A percentile compares a stretch with the other conserved stretches of the same genome.
Conservation (phyloP, 495 filamentous ascomycete genomes). For the Elasticomyces elasticus region DNA sequence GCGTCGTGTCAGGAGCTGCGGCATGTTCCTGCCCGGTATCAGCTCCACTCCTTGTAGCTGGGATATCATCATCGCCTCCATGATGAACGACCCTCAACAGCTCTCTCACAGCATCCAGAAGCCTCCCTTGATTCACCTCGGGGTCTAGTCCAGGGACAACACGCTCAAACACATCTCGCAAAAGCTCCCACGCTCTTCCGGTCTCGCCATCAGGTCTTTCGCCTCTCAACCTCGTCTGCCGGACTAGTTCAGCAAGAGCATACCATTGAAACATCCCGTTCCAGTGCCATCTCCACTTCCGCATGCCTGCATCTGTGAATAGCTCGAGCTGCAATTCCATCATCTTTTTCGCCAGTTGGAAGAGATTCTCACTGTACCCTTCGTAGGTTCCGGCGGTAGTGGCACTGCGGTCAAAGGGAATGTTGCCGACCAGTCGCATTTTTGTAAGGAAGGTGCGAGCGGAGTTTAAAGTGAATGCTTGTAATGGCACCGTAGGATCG, state of each 20-base stretch:
- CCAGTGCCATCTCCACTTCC: conserved; percentile 11
- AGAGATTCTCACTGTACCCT: background rate
- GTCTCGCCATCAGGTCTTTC: no score
- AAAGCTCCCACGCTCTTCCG: background rate
- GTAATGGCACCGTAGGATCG: conserved; percentile 29
- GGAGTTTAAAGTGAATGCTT: conserved; percentile 20
- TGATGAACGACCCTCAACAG: background rate
- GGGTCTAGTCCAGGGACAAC: background rate
- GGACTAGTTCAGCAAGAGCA: conserved; percentile 1
- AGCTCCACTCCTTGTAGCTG: background rate
- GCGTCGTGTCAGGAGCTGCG: background rate
- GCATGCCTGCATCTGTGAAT: background rate
- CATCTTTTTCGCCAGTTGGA: background rate
- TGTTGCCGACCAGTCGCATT: conserved; percentile 5
- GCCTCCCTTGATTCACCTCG: background rate
- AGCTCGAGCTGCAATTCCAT: conserved; percentile 7
- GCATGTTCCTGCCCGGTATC: background rate
- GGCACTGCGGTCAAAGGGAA: background rate
- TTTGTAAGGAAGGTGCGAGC: background rate
- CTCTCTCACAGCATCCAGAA: background rate
- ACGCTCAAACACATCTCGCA: background rate
- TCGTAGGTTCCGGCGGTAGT: background rate
- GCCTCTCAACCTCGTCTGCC: no score
- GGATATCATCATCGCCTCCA: background rate
- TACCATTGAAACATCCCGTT: conserved; percentile 4